Conservation (phyloP, 2,329 filamentous ascomycete species). For the Cercospora zeina region DNA sequence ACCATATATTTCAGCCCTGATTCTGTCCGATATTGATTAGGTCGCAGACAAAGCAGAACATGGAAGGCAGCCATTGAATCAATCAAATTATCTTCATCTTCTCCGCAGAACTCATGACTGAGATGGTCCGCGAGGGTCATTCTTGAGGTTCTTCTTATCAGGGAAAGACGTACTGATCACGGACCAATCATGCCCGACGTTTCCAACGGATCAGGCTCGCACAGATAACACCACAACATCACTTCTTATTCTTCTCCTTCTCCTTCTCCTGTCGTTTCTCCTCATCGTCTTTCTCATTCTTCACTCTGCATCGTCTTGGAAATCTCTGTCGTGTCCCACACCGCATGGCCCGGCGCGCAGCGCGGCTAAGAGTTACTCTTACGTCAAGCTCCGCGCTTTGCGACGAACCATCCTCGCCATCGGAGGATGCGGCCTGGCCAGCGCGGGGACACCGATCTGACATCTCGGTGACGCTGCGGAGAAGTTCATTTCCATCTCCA, state of each 20-base stretch:
- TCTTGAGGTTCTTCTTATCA: not conserved
- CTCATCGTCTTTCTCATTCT: not conserved
- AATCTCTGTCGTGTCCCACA: not conserved
- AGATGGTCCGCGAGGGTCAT: not conserved
- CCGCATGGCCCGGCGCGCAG: not conserved
- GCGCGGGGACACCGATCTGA: too few relatives aligned
- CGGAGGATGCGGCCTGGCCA: too few relatives aligned
- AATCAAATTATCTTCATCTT: not conserved
- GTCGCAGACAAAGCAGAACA: not conserved
- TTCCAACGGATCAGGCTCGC: not conserved
- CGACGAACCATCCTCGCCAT: not conserved
- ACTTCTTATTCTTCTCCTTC: not conserved
- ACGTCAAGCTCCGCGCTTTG: slow-evolving; percentile 14
- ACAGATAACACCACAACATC: not conserved
- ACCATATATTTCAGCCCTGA: not conserved
- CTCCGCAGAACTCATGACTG: not conserved
- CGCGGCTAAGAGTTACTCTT: slow-evolving; percentile 13
- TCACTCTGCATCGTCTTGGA: not conserved
- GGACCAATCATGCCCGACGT: not conserved
- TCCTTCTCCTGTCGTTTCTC: not conserved
- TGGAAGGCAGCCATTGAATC: not conserved
- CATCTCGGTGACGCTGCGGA: too few relatives aligned
- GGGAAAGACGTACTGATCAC: not conserved
- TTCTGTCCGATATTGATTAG: not conserved
- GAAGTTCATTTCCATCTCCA: too few relatives aligned